Conservation (phyloP, 73 alveolate genomes). For the Paramecium tetraurelia region DNA sequence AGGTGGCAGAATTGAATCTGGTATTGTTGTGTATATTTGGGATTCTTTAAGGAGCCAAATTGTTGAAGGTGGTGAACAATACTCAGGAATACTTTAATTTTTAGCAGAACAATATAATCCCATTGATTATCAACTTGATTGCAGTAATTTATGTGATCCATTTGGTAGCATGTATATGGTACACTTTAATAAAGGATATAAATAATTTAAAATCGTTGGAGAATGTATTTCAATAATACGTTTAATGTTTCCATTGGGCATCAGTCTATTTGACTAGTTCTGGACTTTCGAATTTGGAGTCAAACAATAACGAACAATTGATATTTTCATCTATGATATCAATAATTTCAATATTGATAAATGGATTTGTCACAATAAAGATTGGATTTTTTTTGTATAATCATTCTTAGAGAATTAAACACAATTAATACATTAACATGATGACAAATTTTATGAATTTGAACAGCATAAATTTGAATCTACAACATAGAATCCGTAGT, state of each 20-base stretch:
- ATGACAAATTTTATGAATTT: slow-evolving; percentile 16
- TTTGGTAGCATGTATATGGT: neutral
- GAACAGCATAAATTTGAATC: neutral
- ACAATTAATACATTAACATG: neutral
- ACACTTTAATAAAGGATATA: neutral
- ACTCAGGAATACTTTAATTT: neutral
- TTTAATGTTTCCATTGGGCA: slow-evolving; percentile 24
- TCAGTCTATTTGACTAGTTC: slow-evolving; percentile 4
- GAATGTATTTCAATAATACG: neutral
- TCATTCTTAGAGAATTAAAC: neutral
- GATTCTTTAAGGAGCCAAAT: neutral
- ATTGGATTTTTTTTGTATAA: neutral
- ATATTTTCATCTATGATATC: neutral
- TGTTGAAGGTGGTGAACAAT: neutral
- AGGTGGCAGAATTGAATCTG: neutral
- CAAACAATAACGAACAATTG: neutral
- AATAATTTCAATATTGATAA: neutral
- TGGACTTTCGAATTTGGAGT: neutral
- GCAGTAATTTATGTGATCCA: neutral
- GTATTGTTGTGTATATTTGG: neutral
- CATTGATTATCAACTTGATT: neutral
- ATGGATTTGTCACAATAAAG: neutral
- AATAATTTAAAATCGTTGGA: neutral
- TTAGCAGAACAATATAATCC: neutral
- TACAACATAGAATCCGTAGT: neutral